Evolutionary conservation across 306 rosid genomes (phyloP).

Genomic region (Cyamopsis tetragonoloba): DNA sequence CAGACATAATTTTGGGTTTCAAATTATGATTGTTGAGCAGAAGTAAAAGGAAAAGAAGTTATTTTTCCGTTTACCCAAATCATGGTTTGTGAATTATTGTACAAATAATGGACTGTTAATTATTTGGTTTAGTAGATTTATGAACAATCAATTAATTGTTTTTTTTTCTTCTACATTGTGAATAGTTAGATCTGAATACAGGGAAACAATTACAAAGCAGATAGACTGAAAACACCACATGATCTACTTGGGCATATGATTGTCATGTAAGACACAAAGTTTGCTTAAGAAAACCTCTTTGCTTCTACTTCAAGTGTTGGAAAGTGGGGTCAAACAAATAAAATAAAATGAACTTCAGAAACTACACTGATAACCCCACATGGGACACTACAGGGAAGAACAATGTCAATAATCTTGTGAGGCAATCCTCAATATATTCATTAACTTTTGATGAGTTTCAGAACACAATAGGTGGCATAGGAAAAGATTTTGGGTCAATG

Average conservation of each 20-base stretch:
- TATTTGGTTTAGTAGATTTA: not conserved
- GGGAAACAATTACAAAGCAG: slow-evolving; percentile 23
- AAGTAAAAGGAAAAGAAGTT: no score
- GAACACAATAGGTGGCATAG: slow-evolving; percentile 63
- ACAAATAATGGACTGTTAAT: no score
- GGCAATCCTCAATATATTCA: slow-evolving; percentile 78
- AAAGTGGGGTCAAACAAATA: slow-evolving; percentile 58
- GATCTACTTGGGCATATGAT: slow-evolving; percentile 37
- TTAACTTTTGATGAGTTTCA: slow-evolving; percentile 91
- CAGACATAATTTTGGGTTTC: no score
- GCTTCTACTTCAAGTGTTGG: slow-evolving; percentile 29
- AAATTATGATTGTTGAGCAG: no score
- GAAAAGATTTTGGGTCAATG: slow-evolving; percentile 96
- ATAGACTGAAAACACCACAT: slow-evolving; percentile 33
- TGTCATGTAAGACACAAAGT: slow-evolving; percentile 32
- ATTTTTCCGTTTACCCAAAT: no score
- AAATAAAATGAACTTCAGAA: slow-evolving; percentile 68
- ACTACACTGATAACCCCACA: slow-evolving; percentile 44
- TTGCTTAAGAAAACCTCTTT: slow-evolving; percentile 34
- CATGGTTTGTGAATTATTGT: no score
- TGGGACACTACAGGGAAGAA: slow-evolving; percentile 43
- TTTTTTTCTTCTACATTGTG: not conserved
- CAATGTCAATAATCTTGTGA: slow-evolving; percentile 39
- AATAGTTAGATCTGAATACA: slow-evolving; percentile 22
- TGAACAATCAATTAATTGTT: not conserved